Evolutionary conservation across 2,329 filamentous ascomycete species (phyloP).

Genomic region (Penicillium digitatum): DNA sequence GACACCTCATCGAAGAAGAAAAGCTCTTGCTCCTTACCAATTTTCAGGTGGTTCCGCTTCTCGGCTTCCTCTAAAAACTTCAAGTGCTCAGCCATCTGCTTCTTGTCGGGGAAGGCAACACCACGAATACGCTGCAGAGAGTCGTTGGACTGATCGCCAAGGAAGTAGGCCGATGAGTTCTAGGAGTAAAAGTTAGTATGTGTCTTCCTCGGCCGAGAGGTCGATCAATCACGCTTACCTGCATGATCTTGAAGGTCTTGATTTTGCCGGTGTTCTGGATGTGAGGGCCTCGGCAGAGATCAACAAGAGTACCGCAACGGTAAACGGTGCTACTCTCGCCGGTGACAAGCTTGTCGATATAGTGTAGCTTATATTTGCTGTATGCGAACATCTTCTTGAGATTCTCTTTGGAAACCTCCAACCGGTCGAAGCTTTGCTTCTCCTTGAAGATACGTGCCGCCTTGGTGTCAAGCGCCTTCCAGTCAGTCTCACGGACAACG

Average conservation of each 20-base stretch:
- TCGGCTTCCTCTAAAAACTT: slow-evolving; percentile 97
- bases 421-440: slow-evolving; percentile 89
- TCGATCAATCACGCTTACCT: slow-evolving; percentile 44
- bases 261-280: slow-evolving; percentile 90
- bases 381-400: slow-evolving; percentile 94
- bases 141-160: slow-evolving; percentile 89
- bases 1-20: slow-evolving; percentile 95
- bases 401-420: slow-evolving; percentile 85
- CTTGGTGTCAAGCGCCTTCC: slow-evolving; percentile 77
- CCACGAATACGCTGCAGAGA: slow-evolving; percentile 95
- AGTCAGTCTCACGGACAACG: slow-evolving; percentile 70
- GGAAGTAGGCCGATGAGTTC: slow-evolving; percentile 81
- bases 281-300: slow-evolving; percentile 92
- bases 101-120: slow-evolving; percentile 96
- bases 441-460: slow-evolving; percentile 87
- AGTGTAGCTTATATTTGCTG: slow-evolving; percentile 98
- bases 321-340: slow-evolving; percentile 92
- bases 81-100: slow-evolving; percentile 85
- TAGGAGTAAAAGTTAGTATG: slow-evolving; percentile 20
- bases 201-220: background rate
- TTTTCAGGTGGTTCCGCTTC: slow-evolving; percentile 90
- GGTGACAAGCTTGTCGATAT: slow-evolving; percentile 92
- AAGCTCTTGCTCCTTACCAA: slow-evolving; percentile 91
- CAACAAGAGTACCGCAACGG: slow-evolving; percentile 86
- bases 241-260: slow-evolving; percentile 92